phyloP scores from a whole-genome alignment of 164 flowering plant genomes.

The Nymphaea colorata region DNA sequence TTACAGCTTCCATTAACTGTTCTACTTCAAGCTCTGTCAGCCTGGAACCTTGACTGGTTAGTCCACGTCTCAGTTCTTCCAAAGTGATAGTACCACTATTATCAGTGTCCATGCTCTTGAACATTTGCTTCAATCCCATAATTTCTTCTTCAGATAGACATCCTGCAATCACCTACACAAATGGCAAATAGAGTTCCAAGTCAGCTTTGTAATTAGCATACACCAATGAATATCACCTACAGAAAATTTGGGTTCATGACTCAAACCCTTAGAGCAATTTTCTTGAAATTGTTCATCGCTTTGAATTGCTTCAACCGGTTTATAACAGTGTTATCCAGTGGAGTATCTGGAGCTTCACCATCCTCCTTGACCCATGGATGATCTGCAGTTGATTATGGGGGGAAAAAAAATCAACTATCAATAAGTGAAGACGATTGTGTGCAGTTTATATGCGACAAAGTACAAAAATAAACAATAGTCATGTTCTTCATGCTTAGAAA shows the following conservation, averaged over 20 bases:
- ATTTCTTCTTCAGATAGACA: conserved; percentile 96
- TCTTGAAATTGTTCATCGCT: conserved; percentile 95
- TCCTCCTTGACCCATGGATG: conserved; percentile 99
- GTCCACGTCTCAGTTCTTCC: conserved; percentile 84
- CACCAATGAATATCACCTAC: not conserved
- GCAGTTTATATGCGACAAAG: not conserved
- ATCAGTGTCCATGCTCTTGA: conserved; percentile 81
- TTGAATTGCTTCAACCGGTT: conserved; percentile 84
- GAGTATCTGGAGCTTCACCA: conserved; percentile 95
- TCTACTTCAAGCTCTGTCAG: conserved; percentile 71
- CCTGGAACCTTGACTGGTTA: conserved; percentile 81
- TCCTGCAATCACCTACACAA: conserved; percentile 76
- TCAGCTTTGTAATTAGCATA: not conserved
- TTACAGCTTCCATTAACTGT: conserved; percentile 94
- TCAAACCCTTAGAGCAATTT: conserved; percentile 81
- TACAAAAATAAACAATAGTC: no score
- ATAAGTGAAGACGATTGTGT: not conserved
- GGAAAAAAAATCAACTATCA: conserved; percentile 1
- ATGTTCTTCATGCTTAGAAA: not conserved
- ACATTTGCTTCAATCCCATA: conserved; percentile 83
- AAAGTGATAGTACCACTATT: conserved; percentile 86
- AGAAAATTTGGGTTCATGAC: not conserved
- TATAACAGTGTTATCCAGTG: conserved; percentile 87
- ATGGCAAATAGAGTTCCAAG: not conserved
- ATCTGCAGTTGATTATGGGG: conserved; percentile 23